phyloP scores from a whole-genome alignment of 1,284 basidiomycete species.

The Papiliotrema nemorosa region DNA sequence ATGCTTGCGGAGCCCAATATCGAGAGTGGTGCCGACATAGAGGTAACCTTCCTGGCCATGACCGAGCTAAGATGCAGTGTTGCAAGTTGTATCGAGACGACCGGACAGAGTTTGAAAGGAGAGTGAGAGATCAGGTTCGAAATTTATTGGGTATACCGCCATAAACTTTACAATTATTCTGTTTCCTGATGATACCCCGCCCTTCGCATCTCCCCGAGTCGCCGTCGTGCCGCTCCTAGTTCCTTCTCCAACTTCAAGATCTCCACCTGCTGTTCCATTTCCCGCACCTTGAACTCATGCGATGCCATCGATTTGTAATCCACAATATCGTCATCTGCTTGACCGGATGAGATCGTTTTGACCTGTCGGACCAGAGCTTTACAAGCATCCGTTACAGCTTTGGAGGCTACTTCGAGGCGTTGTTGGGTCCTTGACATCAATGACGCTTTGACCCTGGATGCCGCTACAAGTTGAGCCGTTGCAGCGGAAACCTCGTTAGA shows the following conservation, averaged over 20 bases:
- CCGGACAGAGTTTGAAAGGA: conserved; percentile 55
- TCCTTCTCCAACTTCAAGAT: conserved; percentile 97
- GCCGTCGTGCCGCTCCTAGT: conserved; percentile 77
- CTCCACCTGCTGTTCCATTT: conserved; percentile 99
- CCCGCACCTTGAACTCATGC: conserved; percentile 93
- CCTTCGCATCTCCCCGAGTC: conserved; percentile 82
- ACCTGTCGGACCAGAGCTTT: conserved; percentile 94
- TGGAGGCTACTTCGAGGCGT: conserved; percentile 89
- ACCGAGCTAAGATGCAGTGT: conserved; percentile 50
- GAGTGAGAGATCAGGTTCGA: conserved; percentile 51
- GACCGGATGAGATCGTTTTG: conserved; percentile 85
- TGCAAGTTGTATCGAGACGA: conserved; percentile 93
- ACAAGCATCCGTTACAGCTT: conserved; percentile 98
- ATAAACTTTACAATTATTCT: conserved; percentile 16
- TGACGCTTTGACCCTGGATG: conserved; percentile 96
- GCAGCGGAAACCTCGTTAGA: conserved; percentile 97
- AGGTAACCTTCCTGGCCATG: conserved; percentile 46
- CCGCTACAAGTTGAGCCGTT: conserved; percentile 96
- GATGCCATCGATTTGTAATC: conserved; percentile 91
- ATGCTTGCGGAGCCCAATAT: conserved; percentile 99
- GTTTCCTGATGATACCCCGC: conserved; percentile 62
- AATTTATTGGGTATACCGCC: conserved; percentile 50
- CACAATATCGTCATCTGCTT: conserved; percentile 71
- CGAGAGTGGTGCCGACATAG: conserved; percentile 96
- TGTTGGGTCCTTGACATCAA: conserved; percentile 99